Conservation (phyloP, 495 filamentous ascomycete species). For the Xylaria acuta region DNA sequence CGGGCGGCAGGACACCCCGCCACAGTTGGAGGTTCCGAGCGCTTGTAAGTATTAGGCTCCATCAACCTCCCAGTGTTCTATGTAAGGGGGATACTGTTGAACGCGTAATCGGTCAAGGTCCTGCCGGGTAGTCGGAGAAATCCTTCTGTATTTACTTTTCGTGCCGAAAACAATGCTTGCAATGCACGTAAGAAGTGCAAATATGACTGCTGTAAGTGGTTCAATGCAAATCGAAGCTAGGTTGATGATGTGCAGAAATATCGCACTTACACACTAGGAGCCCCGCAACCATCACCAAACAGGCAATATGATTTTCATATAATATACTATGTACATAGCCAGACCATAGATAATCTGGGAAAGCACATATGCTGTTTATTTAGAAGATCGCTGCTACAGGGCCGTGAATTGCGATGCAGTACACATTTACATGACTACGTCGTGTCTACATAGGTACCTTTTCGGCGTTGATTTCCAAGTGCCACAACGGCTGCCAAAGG, state of each 20-base stretch:
- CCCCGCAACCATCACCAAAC: background rate
- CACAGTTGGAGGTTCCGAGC: background rate
- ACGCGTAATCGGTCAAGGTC: background rate
- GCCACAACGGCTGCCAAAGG: background rate
- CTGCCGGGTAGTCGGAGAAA: background rate
- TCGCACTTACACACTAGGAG: constrained; percentile 9
- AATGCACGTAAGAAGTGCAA: constrained; percentile 15
- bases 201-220: background rate
- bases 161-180: background rate
- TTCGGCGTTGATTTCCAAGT: background rate
- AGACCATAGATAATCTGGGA: background rate
- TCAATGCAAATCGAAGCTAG: background rate
- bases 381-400: background rate
- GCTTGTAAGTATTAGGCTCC: background rate
- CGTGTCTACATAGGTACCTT: background rate
- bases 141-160: background rate
- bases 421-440: background rate
- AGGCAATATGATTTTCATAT: constrained; percentile 10
- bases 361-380: background rate
- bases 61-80: background rate
- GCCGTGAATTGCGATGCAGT: background rate
- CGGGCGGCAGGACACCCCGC: background rate
- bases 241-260: constrained; percentile 15
- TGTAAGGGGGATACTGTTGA: background rate
- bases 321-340: too few relatives aligned